Conservation (phyloP, 2,329 filamentous ascomycete genomes). For the Magnaporthiopsis incrustans region DNA sequence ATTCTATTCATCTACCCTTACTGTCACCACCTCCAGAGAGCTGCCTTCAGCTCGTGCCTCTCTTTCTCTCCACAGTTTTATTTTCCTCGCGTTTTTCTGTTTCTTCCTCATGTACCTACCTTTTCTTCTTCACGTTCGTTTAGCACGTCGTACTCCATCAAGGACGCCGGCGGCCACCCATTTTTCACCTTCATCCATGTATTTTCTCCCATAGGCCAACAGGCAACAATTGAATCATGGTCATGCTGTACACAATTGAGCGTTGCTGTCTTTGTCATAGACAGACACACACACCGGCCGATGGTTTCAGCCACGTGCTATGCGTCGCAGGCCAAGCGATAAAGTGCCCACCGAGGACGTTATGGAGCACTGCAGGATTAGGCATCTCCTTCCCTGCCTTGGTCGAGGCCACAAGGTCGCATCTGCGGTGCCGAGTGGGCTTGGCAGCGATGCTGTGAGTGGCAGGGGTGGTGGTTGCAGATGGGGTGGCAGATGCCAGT, state of each 20-base stretch:
- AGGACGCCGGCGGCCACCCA: no score
- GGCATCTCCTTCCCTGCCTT: background rate
- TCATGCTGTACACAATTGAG: background rate
- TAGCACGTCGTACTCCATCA: no score
- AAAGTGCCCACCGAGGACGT: background rate
- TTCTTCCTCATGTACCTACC: no score
- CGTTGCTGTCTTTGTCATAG: background rate
- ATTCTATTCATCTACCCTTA: background rate
- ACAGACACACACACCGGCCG: background rate
- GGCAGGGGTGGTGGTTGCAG: background rate
- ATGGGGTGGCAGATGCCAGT: background rate
- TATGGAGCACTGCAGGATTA: background rate
- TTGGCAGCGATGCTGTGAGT: background rate
- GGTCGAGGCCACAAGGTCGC: background rate
- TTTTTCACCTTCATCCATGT: background rate
- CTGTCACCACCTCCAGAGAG: background rate
- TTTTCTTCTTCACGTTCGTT: no score
- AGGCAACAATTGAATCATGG: background rate
- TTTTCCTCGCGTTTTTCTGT: background rate
- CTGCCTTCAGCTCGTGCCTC: background rate
- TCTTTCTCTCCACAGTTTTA: background rate
- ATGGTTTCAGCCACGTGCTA: background rate
- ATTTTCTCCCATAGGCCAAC: background rate
- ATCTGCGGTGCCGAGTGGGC: background rate
- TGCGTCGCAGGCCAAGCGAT: background rate